These are phyloP conservation scores for Geranomyces variabilis DNA, from an alignment of 192 early-diverging fungal species.

Conservation along the genomic window DNA sequence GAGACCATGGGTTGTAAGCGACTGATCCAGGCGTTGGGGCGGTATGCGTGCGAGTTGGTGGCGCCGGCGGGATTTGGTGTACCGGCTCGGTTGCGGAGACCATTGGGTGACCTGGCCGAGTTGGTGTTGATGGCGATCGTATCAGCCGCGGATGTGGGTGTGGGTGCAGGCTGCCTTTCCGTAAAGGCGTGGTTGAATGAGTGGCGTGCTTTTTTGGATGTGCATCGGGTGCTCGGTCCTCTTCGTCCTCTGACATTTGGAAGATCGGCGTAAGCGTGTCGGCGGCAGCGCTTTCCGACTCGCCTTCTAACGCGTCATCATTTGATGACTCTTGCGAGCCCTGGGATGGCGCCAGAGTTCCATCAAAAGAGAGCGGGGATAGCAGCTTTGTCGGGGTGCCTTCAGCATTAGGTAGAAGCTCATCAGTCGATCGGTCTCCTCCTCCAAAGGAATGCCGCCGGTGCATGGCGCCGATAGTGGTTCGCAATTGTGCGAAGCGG, in stretches of 20 bases:
- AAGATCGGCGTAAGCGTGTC: slow-evolving; percentile 40
- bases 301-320: too few species aligned
- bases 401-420: not conserved
- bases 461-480: slow-evolving; percentile 35
- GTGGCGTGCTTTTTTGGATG: not conserved
- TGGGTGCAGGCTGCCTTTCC: slow-evolving; percentile 1
- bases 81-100: not conserved
- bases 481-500: slow-evolving; percentile 65
- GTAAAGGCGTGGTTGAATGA: not conserved
- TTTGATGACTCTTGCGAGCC: too few species aligned
- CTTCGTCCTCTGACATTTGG: slow-evolving; percentile 63
- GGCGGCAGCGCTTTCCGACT: not conserved
- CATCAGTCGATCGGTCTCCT: not conserved
- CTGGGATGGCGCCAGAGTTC: not conserved
- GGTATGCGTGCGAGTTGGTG: slow-evolving; percentile 7
- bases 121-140: slow-evolving; percentile 33
- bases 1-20: slow-evolving; percentile 53
- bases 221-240: slow-evolving; percentile 29
- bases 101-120: not conserved
- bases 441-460: slow-evolving; percentile 32
- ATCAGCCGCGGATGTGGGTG: slow-evolving; percentile 2
- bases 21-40: slow-evolving; percentile 3
- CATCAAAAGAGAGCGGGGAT: slow-evolving; percentile 4
- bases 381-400: not conserved
- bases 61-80: not conserved